Conservation (phyloP, 2,329 filamentous ascomycete species). For the Talaromyces funiculosus region DNA sequence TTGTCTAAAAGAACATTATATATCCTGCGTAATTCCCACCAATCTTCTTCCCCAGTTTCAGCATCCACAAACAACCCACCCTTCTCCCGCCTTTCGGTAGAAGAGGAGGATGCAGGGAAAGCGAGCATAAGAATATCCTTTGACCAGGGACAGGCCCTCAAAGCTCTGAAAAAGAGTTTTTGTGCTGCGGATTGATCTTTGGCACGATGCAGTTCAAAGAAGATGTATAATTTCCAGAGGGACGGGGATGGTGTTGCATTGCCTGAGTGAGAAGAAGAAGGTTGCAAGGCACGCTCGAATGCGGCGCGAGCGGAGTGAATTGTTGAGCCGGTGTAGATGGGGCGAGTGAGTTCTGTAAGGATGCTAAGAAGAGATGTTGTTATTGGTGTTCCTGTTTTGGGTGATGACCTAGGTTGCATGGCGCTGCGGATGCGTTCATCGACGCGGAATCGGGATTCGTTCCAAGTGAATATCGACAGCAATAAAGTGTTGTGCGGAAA, state of each 20-base stretch:
- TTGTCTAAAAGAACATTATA: slow-evolving; percentile 57
- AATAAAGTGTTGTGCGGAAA: slow-evolving; percentile 77
- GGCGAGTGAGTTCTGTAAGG: slow-evolving; percentile 48
- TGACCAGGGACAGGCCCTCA: slow-evolving; percentile 57
- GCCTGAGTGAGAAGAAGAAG: slow-evolving; percentile 22
- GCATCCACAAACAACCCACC: slow-evolving; percentile 4
- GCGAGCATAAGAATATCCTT: slow-evolving; percentile 56
- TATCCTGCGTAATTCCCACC: slow-evolving; percentile 48
- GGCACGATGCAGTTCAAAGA: slow-evolving; percentile 43
- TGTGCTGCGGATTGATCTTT: slow-evolving; percentile 43
- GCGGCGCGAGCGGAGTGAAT: slow-evolving; percentile 50
- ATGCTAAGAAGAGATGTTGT: slow-evolving; percentile 52
- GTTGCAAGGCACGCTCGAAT: slow-evolving; percentile 49
- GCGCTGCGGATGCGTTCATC: slow-evolving; percentile 70
- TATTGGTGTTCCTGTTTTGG: slow-evolving; percentile 28
- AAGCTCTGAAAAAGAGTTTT: slow-evolving; percentile 50
- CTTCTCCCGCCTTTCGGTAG: slow-evolving; percentile 10
- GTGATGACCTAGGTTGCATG: slow-evolving; percentile 32
- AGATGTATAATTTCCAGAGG: slow-evolving; percentile 50
- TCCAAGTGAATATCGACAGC: slow-evolving; percentile 65
- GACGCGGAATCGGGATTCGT: slow-evolving; percentile 65
- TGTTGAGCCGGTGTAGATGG: slow-evolving; percentile 41
- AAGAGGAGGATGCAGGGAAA: slow-evolving; percentile 40
- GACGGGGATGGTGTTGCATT: slow-evolving; percentile 22
- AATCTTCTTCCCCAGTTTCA: slow-evolving; percentile 24